A percentile compares a stretch with the other conserved stretches of the same genome.
phyloP scores from a whole-genome alignment of 2,329 filamentous ascomycete species.

The Trichophyton mentagrophytes region DNA sequence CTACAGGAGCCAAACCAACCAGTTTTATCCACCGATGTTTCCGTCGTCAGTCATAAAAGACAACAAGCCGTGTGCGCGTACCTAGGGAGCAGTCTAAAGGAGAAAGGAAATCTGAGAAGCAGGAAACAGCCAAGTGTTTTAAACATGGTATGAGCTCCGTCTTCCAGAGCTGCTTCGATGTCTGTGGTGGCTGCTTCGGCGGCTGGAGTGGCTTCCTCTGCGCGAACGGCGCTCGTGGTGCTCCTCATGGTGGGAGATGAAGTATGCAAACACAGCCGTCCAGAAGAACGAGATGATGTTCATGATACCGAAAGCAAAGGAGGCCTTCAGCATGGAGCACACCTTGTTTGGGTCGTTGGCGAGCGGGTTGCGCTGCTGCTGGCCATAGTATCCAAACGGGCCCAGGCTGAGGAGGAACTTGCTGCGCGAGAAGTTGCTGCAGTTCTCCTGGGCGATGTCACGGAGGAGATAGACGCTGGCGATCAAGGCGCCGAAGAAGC shows the following conservation, averaged over 20 bases:
- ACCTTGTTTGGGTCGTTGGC: constrained; percentile 54
- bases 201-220: constrained; percentile 19
- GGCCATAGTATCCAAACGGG: constrained; percentile 44
- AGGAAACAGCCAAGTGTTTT: background rate
- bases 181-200: constrained; percentile 11
- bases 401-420: constrained; percentile 49
- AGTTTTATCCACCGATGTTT: background rate
- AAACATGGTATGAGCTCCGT: background rate
- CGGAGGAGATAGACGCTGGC: constrained; percentile 47
- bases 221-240: constrained; percentile 29
- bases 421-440: constrained; percentile 45
- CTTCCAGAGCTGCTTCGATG: constrained; percentile 13
- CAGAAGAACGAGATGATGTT: constrained; percentile 68
- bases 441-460: constrained; percentile 50
- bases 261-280: constrained; percentile 56
- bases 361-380: constrained; percentile 35
- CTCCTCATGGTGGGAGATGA: constrained; percentile 26
- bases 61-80: too few relatives aligned
- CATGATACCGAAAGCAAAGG: constrained; percentile 83
- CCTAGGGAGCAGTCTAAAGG: background rate
- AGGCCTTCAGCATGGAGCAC: constrained; percentile 85
- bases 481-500: constrained; percentile 52
- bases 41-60: background rate
- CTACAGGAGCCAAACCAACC: background rate
- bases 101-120: background rate